phyloP scores from a whole-genome alignment of 106 monocot genomes.

The Acorus calamus region DNA sequence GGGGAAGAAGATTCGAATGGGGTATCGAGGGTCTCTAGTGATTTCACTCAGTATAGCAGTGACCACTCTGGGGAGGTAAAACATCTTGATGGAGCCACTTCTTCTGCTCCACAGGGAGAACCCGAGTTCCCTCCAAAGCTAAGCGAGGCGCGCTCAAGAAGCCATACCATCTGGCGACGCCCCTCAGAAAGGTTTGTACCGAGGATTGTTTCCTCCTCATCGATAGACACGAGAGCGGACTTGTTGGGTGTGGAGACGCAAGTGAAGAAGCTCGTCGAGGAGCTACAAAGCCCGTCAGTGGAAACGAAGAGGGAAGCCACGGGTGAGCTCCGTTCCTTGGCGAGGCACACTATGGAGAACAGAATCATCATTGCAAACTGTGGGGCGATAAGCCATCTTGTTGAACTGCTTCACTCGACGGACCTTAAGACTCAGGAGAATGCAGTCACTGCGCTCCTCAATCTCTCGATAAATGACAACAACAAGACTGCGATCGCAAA shows the following conservation, averaged over 20 bases:
- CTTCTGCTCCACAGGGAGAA: conserved; percentile 25
- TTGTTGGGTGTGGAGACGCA: conserved; percentile 43
- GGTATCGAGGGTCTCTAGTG: conserved; percentile 20
- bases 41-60: conserved; percentile 24
- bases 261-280: conserved; percentile 49
- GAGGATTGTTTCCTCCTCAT: conserved; percentile 43
- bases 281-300: conserved; percentile 53
- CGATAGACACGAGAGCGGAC: conserved; percentile 47
- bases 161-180: conserved; percentile 36
- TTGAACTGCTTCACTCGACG: conserved; percentile 52
- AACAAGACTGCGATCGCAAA: conserved; percentile 72
- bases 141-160: conserved; percentile 37
- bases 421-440: conserved; percentile 68
- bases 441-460: conserved; percentile 82
- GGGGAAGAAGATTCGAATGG: conserved; percentile 14
- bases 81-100: conserved; percentile 9
- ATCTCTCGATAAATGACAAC: conserved; percentile 92
- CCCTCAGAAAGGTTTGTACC: conserved; percentile 47
- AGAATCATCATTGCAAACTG: conserved; percentile 71
- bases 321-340: conserved; percentile 51
- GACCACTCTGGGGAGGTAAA: conserved; percentile 40
- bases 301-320: conserved; percentile 58
- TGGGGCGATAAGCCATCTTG: conserved; percentile 57
- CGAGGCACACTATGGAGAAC: conserved; percentile 78
- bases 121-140: conserved; percentile 23